A percentile compares a stretch with the other conserved stretches of the same genome.
Evolutionary conservation across 2,329 filamentous ascomycete species (phyloP).

Genomic region (Fusarium sacchari): DNA sequence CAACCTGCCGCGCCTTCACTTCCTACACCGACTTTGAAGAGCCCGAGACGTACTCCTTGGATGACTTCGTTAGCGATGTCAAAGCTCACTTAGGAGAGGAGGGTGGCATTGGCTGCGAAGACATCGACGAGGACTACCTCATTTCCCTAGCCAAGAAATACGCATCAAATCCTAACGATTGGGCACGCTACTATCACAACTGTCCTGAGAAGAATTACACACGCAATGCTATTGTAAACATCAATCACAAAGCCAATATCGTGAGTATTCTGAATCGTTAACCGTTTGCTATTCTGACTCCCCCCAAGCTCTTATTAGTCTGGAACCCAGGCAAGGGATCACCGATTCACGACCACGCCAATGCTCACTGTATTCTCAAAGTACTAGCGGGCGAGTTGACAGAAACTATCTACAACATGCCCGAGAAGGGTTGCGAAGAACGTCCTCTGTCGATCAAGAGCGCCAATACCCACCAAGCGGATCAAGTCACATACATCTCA

Average conservation of each 20-base stretch:
- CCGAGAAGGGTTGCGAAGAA: not conserved
- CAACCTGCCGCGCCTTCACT: not conserved
- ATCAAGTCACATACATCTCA: conserved; percentile 16
- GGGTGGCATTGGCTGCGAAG: conserved; percentile 3
- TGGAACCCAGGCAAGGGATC: conserved; percentile 19
- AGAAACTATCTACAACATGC: conserved; percentile 7
- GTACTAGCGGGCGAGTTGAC: conserved; percentile 7
- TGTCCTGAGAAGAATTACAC: conserved; percentile 12
- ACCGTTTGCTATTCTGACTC: not conserved
- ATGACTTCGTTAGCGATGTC: not conserved
- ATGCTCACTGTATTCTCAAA: conserved; percentile 16
- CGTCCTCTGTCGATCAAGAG: conserved; percentile 2
- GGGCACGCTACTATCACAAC: conserved; percentile 13
- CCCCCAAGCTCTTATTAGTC: not conserved
- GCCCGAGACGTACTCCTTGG: not conserved
- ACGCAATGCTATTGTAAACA: conserved; percentile 1
- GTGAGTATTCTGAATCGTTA: fast-evolving
- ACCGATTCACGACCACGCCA: conserved; percentile 14
- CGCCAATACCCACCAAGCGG: not conserved
- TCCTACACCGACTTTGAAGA: not conserved
- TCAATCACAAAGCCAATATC: conserved; percentile 11
- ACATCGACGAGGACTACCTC: conserved; percentile 9
- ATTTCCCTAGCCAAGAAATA: not conserved
- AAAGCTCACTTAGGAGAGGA: not conserved
- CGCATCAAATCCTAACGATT: conserved; percentile 7